phyloP scores from a whole-genome alignment of 345 rosid species.

The Rhizophora apiculata region DNA sequence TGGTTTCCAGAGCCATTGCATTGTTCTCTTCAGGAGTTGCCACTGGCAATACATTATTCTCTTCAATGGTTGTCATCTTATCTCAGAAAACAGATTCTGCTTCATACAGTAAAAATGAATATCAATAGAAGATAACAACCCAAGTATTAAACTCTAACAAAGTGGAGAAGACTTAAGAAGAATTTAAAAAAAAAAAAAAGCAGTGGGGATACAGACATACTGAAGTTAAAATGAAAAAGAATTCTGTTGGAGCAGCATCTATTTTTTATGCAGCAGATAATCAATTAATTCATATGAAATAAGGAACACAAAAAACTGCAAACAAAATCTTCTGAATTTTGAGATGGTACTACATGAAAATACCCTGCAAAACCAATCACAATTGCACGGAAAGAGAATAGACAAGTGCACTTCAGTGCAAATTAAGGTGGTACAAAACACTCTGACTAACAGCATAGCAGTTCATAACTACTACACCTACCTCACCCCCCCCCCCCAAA shows the following conservation, averaged over 20 bases:
- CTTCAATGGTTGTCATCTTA: conserved; percentile 30
- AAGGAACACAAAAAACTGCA: too few relatives aligned
- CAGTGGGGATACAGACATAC: too few relatives aligned
- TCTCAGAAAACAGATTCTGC: conserved; percentile 19
- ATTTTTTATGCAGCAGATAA: neutral
- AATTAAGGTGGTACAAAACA: too few relatives aligned
- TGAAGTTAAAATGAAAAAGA: neutral
- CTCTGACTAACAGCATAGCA: too few relatives aligned
- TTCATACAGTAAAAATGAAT: conserved; percentile 8
- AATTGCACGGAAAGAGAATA: too few relatives aligned
- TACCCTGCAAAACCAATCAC: too few relatives aligned
- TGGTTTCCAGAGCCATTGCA: neutral
- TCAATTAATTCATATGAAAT: too few relatives aligned
- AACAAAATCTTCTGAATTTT: neutral
- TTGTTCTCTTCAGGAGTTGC: conserved; percentile 1
- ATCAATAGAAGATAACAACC: neutral
- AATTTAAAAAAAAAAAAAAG: neutral
- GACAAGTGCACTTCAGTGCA: too few relatives aligned
- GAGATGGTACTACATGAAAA: neutral
- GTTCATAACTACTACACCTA: too few relatives aligned
- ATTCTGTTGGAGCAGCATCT: neutral
- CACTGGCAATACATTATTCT: conserved; percentile 6
- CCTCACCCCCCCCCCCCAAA: too few relatives aligned
- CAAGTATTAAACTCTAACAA: neutral
- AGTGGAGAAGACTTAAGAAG: neutral